Conservation (phyloP, 495 filamentous ascomycete genomes). For the Terfezia boudieri region DNA sequence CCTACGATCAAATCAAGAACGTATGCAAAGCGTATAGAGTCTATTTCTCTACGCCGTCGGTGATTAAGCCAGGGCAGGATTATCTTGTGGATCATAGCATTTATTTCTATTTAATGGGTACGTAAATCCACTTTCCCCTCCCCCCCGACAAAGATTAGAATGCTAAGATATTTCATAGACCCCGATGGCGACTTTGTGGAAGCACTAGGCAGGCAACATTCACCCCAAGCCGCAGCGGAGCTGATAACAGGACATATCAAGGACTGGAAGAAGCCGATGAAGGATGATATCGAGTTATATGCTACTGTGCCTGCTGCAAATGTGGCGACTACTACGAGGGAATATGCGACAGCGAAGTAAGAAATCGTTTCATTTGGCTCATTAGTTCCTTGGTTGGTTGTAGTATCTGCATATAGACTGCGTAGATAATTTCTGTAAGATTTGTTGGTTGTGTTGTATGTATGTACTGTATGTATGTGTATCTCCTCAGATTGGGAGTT, state of each 20-base stretch:
- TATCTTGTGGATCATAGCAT: constrained; percentile 98
- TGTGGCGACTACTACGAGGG: no score
- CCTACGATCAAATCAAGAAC: constrained; percentile 73
- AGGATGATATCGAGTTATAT: no score
- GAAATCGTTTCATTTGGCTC: no score
- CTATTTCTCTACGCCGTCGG: constrained; percentile 79
- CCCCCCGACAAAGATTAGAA: neutral
- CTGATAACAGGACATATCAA: constrained; percentile 71
- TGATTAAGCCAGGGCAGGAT: constrained; percentile 79
- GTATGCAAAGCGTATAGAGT: constrained; percentile 89
- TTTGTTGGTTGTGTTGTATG: no score
- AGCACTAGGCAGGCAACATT: constrained; percentile 84
- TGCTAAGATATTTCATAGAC: constrained; percentile 28
- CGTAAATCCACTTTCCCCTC: constrained; percentile 15
- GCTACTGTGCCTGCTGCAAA: no score
- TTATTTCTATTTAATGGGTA: constrained; percentile 96
- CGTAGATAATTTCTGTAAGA: no score
- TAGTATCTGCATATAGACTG: no score
- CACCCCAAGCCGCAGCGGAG: constrained; percentile 60
- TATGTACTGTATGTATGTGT: no score
- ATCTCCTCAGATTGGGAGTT: no score
- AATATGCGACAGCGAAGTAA: no score
- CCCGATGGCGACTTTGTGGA: constrained; percentile 97
- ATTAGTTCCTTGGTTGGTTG: no score
- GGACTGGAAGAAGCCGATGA: constrained; percentile 46